A percentile compares a stretch with the other conserved stretches of the same genome.
These are phyloP conservation scores for Talaromyces funiculosus DNA, from an alignment of 2,329 filamentous ascomycete species.

Conservation along the genomic window DNA sequence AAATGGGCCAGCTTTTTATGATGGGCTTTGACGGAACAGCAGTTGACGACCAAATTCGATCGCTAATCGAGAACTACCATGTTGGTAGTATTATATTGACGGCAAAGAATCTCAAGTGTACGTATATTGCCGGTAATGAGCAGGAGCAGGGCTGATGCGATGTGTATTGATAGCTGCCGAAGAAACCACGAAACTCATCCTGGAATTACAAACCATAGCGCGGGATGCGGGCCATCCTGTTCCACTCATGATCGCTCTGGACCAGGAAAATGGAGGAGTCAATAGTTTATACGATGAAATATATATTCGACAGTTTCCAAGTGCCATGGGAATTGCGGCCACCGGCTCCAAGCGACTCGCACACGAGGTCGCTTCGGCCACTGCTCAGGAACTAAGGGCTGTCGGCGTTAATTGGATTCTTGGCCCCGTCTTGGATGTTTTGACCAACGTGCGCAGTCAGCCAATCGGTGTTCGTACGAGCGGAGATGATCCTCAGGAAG, in stretches of 20 bases:
- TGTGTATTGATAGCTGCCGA: constrained; percentile 64
- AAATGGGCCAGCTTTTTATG: constrained; percentile 57
- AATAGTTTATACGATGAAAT: constrained; percentile 95
- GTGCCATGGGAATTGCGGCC: constrained; percentile 93
- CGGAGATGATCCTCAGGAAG: constrained; percentile 90
- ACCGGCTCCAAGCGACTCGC: constrained; percentile 79
- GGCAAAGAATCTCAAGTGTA: constrained; percentile 63
- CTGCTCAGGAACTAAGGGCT: constrained; percentile 83
- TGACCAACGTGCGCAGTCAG: constrained; percentile 88
- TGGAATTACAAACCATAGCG: constrained; percentile 88
- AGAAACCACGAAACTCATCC: constrained; percentile 79
- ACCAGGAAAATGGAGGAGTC: constrained; percentile 97
- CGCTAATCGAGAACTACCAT: constrained; percentile 62
- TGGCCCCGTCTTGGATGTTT: constrained; percentile 85
- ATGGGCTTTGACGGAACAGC: constrained; percentile 63
- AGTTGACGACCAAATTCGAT: constrained; percentile 57
- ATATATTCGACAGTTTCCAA: constrained; percentile 93
- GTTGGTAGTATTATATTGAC: constrained; percentile 73
- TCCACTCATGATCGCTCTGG: constrained; percentile 81
- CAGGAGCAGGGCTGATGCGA: constrained; percentile 11
- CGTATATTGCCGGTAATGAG: constrained; percentile 31
- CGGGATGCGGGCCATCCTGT: constrained; percentile 84
- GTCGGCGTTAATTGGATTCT: constrained; percentile 96
- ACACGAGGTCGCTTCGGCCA: constrained; percentile 86
- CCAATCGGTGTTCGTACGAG: constrained; percentile 83